Conservation (phyloP, 139 green algal genomes). For the Auxenochlorella pyrenoidosa region DNA sequence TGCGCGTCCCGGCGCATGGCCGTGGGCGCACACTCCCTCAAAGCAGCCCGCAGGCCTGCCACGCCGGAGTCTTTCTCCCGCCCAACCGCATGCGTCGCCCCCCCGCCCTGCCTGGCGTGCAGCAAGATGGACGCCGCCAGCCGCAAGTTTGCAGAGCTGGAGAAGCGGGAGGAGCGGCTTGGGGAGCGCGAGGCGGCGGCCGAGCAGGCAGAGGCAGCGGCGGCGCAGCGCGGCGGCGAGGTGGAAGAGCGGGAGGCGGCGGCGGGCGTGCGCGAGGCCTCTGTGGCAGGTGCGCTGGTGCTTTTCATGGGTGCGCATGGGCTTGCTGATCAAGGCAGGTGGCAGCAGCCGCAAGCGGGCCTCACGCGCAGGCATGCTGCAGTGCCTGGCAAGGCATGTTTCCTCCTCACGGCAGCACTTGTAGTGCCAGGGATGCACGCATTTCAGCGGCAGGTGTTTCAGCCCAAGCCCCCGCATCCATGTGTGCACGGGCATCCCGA, state of each 20-base stretch:
- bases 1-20: too few species aligned
- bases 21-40: too few species aligned
- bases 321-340: neutral
- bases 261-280: slow-evolving; percentile 13
- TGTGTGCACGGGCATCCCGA: too few species aligned
- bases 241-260: slow-evolving; percentile 11
- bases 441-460: too few species aligned
- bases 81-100: too few species aligned
- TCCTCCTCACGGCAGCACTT: too few species aligned
- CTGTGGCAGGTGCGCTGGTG: slow-evolving; percentile 14
- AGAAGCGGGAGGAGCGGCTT: slow-evolving; percentile 19
- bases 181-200: slow-evolving; percentile 6
- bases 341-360: neutral
- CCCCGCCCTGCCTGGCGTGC: neutral
- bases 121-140: slow-evolving; percentile 25
- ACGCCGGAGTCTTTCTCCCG: too few species aligned
- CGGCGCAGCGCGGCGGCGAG: neutral
- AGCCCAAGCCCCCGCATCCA: too few species aligned
- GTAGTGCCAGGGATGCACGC: too few species aligned
- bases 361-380: too few species aligned
- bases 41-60: too few species aligned
- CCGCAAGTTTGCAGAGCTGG: slow-evolving; percentile 34
- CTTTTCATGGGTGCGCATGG: neutral
- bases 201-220: neutral
- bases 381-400: too few species aligned